phyloP scores from a whole-genome alignment of 192 early-diverging fungal genomes.

The Coemansia sp. region DNA sequence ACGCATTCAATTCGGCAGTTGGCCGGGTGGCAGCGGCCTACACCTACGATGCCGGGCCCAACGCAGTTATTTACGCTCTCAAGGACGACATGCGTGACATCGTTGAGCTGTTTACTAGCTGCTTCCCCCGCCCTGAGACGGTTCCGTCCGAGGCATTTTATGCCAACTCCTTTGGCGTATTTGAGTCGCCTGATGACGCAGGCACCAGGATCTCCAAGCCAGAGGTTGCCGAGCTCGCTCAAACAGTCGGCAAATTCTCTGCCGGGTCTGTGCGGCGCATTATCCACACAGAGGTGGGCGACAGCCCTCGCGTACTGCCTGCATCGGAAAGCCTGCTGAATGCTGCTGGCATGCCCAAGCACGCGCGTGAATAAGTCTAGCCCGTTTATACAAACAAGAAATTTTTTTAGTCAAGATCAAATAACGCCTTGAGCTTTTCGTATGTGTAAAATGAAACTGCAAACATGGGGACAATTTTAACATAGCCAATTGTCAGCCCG shows the following conservation, averaged over 20 bases:
- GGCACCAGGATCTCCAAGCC: constrained; percentile 28
- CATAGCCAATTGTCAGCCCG: constrained; percentile 93
- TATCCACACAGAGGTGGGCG: constrained; percentile 86
- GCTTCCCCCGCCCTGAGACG: constrained; percentile 69
- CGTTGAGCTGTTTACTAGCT: constrained; percentile 75
- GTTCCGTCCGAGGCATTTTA: constrained; percentile 52
- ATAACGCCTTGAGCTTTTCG: constrained; percentile 55
- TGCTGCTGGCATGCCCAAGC: constrained; percentile 48
- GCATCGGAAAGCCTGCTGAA: constrained; percentile 39
- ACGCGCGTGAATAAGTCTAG: constrained; percentile 6
- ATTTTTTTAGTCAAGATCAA: constrained; percentile 33
- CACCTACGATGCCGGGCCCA: constrained; percentile 98
- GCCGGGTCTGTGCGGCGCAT: constrained; percentile 77
- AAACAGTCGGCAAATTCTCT: constrained; percentile 51
- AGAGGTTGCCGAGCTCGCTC: constrained; percentile 25
- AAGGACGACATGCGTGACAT: constrained; percentile 81
- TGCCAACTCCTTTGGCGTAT: constrained; percentile 56
- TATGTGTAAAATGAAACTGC: constrained; percentile 87
- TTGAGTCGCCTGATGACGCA: constrained; percentile 57
- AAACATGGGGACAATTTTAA: constrained; percentile 94
- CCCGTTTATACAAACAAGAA: constrained; percentile 1
- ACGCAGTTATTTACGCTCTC: constrained; percentile 92
- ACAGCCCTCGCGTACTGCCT: constrained; percentile 79
- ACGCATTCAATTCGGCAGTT: constrained; percentile 70
- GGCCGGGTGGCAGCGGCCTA: constrained; percentile 81